phyloP scores from a whole-genome alignment of 441 rosid genomes.

The Bruguiera hainesii region DNA sequence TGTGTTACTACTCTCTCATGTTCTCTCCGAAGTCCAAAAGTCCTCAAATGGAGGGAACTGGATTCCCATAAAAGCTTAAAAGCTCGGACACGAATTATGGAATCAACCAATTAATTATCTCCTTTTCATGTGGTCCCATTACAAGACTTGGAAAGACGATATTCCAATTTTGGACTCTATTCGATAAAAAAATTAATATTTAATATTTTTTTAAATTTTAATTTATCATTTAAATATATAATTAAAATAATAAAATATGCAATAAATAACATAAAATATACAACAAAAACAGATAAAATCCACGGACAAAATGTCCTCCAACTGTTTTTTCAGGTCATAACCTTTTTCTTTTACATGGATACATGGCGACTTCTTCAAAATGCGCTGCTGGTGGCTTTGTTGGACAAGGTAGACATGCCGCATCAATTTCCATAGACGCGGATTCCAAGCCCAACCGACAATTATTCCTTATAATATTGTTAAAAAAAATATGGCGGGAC shows the following conservation, averaged over 20 bases:
- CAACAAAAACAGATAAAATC: too few species aligned
- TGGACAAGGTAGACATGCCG: slow-evolving; percentile 24
- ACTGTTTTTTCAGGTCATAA: too few species aligned
- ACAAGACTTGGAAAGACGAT: too few species aligned
- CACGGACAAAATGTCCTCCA: too few species aligned
- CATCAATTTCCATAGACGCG: slow-evolving; percentile 3
- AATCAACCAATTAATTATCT: slow-evolving; percentile 9
- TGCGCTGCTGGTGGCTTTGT: not conserved
- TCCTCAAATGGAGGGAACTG: slow-evolving; percentile 15
- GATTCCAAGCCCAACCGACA: not conserved
- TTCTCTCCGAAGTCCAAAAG: not conserved
- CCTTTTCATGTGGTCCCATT: not conserved
- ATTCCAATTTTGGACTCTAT: too few species aligned
- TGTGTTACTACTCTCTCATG: too few species aligned
- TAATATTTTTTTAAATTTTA: too few species aligned
- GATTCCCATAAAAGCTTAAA: slow-evolving; percentile 29
- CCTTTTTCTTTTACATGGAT: too few species aligned
- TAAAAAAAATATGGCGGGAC: not conserved
- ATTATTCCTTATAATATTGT: not conserved
- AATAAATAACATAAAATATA: too few species aligned
- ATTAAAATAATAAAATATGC: too few species aligned
- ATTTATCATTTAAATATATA: too few species aligned
- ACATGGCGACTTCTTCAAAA: not conserved
- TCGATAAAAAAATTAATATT: too few species aligned
- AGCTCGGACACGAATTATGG: not conserved